Base-by-base conservation (phyloP, 345 rosid genomes). In the Eucalyptus rudis region DNA sequence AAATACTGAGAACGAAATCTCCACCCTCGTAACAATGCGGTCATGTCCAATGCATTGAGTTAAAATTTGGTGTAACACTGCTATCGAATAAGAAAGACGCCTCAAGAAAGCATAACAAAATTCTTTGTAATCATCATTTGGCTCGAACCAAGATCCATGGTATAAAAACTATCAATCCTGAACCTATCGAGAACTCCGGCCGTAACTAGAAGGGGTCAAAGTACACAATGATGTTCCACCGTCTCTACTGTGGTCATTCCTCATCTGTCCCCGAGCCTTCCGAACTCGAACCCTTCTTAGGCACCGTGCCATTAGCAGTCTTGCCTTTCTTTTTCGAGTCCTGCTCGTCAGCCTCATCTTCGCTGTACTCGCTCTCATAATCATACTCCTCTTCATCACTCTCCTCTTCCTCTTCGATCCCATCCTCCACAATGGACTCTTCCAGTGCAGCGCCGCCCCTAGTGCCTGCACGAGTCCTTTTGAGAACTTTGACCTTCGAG, bases 331-430 rank as follows among this genome's bases (percentile, higher is more conserved):
- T 94, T 89, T 94, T 96, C 29, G 90, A 92, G 87, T 93, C 94
- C 91, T 91, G 95, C 54, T 95, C 95, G n/a, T 94, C 98, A 47
- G 92, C 97, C 91, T 97, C 99, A 40, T 98, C 97, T 92, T 96
- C 98, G 49, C 98, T 95, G 91, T 98, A 96, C 91, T 97, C 99
- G 68, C 98, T 96, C 92, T 97, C 99, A 16, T 97, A 96, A 92
- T 98, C 93, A 7, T 95, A 95, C 58, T 96, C 98, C 93, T 96
- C 99, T 88, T 98, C 98, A 47, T 96, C 97, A 62, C 88, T 90
- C 94, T 96, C 98, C 91, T 95, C 99, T 89, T 97, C 99, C 94
- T 98, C 98, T 90, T 97, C 99, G 68, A 93, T 87, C 76, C 98
- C 99, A 36, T 98, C 99, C 89, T 96, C 99, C 87, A 94, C 91